phyloP scores from a whole-genome alignment of 2,329 filamentous ascomycete genomes.

The Cytospora chrysosperma region DNA sequence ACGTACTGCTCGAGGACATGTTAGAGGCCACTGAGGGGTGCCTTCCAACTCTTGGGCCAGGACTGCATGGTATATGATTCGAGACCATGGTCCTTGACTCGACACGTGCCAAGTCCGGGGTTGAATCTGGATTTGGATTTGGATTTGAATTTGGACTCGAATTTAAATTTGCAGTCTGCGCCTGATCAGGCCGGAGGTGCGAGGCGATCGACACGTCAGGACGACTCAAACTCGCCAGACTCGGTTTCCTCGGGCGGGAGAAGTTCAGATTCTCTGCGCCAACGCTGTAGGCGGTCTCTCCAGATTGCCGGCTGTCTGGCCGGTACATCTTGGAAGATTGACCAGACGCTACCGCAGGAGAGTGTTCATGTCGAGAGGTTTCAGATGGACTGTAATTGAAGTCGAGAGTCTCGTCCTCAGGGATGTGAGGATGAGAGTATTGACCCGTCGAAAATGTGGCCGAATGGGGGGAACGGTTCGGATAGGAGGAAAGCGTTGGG shows the following conservation, averaged over 20 bases:
- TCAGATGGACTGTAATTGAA: slow-evolving; percentile 23
- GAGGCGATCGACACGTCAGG: slow-evolving; percentile 13
- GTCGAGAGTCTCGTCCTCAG: slow-evolving; percentile 27
- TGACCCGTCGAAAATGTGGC: slow-evolving; percentile 33
- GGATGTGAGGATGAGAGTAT: slow-evolving; percentile 35
- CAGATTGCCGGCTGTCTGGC: slow-evolving; percentile 33
- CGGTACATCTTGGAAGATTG: slow-evolving; percentile 30
- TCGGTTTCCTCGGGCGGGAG: slow-evolving; percentile 57
- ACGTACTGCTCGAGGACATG: slow-evolving; percentile 20
- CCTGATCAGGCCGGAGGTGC: slow-evolving; percentile 21
- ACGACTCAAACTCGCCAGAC: slow-evolving; percentile 39
- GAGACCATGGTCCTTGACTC: slow-evolving; percentile 16
- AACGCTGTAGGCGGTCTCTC: slow-evolving; percentile 33
- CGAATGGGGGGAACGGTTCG: slow-evolving; percentile 27
- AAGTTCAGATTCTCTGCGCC: slow-evolving; percentile 51
- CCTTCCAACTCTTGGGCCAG: slow-evolving; percentile 13
- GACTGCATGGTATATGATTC: slow-evolving; percentile 9
- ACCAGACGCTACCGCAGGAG: slow-evolving; percentile 23
- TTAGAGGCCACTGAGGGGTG: slow-evolving; percentile 21
- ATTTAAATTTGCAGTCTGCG: no score
- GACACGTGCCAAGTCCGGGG: slow-evolving; percentile 20
- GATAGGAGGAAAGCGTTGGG: slow-evolving; percentile 23
- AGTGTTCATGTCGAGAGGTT: slow-evolving; percentile 26
- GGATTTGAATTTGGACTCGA: slow-evolving; percentile 19
- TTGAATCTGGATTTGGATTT: slow-evolving; percentile 18